Conservation (phyloP, 805 yeast species). For the Yamadazyma laniorum region DNA sequence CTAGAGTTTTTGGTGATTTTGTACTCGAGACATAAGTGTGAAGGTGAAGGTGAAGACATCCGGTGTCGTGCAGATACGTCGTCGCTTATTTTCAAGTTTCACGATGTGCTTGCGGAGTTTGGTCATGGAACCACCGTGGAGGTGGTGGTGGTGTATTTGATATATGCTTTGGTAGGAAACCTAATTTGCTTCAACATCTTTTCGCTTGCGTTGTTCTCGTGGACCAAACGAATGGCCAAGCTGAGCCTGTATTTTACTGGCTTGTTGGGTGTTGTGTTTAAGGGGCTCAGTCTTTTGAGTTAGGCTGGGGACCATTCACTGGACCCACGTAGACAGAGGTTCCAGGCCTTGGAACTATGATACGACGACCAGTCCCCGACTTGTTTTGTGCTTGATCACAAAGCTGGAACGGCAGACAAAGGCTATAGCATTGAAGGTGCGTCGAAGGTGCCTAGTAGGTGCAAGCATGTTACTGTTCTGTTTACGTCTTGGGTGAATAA, state of each 20-base stretch:
- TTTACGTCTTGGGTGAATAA: too few species aligned
- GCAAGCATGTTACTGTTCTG: too few species aligned
- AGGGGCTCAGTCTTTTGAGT: not conserved
- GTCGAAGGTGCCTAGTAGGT: too few species aligned
- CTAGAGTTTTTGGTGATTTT: slow-evolving; percentile 1
- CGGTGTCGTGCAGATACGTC: slow-evolving; percentile 8
- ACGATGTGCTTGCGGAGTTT: slow-evolving; percentile 12
- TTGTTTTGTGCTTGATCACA: too few species aligned
- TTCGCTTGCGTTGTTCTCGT: slow-evolving; percentile 5
- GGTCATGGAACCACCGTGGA: slow-evolving; percentile 2
- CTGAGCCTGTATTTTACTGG: not conserved
- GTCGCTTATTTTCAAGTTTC: slow-evolving; percentile 20
- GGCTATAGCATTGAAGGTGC: too few species aligned
- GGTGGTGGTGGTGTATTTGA: slow-evolving; percentile 15
- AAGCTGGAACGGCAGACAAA: too few species aligned
- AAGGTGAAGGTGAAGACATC: not conserved
- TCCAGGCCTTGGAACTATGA: too few species aligned
- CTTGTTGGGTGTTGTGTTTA: not conserved
- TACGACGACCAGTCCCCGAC: too few species aligned
- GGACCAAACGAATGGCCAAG: not conserved
- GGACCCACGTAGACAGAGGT: too few species aligned
- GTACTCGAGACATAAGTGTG: slow-evolving; percentile 4
- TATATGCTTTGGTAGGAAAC: slow-evolving; percentile 22
- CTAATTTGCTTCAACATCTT: slow-evolving; percentile 20
- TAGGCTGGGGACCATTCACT: too few species aligned